These are phyloP conservation scores for Echinochloa phyllopogon DNA, from an alignment of 176 grass and related monocot genomes.

Conservation along the genomic window DNA sequence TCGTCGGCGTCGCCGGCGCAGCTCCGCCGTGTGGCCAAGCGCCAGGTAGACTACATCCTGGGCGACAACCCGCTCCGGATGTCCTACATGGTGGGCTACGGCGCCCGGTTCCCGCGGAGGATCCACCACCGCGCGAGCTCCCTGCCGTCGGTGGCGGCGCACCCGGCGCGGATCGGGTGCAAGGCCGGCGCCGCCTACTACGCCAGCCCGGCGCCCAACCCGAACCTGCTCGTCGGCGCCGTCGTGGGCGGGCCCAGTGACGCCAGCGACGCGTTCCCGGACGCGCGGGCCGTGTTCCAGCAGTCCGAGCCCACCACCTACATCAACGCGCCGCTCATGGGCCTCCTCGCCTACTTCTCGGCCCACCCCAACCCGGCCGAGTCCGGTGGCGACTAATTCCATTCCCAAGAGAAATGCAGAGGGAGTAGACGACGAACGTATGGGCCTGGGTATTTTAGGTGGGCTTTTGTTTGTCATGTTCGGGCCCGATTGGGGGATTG, in stretches of 20 bases:
- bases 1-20: conserved; percentile 55
- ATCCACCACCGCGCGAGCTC: conserved; percentile 94
- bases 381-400: conserved; percentile 14
- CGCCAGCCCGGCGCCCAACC: conserved; percentile 62
- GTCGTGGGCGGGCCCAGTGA: conserved; percentile 83
- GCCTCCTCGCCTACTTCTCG: conserved; percentile 82
- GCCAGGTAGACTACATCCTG: conserved; percentile 95
- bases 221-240: conserved; percentile 77
- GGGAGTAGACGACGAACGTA: conserved; percentile 41
- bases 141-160: conserved; percentile 64
- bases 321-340: conserved; percentile 83
- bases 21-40: conserved; percentile 82
- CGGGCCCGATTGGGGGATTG: background rate
- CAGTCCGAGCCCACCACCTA: conserved; percentile 93
- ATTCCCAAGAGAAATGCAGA: conserved; percentile 32
- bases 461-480: background rate
- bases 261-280: conserved; percentile 69
- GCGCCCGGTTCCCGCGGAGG: conserved; percentile 61
- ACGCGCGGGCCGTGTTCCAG: conserved; percentile 72
- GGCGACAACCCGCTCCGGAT: conserved; percentile 89
- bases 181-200: conserved; percentile 78
- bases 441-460: conserved; percentile 2
- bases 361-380: conserved; percentile 62
- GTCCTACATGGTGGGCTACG: conserved; percentile 98
- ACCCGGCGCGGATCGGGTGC: conserved; percentile 71